These are phyloP conservation scores for Ophiocordyceps camponoti-leonardi DNA, from an alignment of 2,329 filamentous ascomycete genomes.

Conservation along the genomic window DNA sequence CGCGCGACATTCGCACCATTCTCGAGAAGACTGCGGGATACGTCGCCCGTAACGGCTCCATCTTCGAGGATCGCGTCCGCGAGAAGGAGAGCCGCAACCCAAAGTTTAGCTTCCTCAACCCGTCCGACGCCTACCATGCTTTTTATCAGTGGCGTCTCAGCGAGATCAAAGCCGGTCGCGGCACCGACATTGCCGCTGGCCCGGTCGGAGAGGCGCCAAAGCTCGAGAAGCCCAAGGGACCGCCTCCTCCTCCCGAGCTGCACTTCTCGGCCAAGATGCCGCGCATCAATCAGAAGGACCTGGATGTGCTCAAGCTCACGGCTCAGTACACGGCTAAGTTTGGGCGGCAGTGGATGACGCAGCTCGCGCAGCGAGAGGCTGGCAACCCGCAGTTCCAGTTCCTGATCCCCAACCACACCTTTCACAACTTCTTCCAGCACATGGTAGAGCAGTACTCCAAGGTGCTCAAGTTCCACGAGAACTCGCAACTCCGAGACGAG, in stretches of 20 bases:
- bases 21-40: conserved; percentile 94
- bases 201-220: conserved; percentile 44
- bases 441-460: conserved; percentile 88
- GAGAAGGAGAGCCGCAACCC: conserved; percentile 69
- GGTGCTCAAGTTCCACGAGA: conserved; percentile 50
- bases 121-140: conserved; percentile 65
- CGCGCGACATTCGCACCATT: conserved; percentile 66
- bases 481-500: conserved; percentile 52
- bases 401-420: conserved; percentile 81
- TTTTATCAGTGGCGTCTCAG: conserved; percentile 85
- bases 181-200: conserved; percentile 62
- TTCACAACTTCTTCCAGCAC: conserved; percentile 89
- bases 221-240: conserved; percentile 56
- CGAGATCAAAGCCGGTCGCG: conserved; percentile 72
- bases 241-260: conserved; percentile 71
- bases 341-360: conserved; percentile 80
- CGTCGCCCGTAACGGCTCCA: conserved; percentile 49
- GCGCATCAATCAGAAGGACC: conserved; percentile 86
- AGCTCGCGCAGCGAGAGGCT: conserved; percentile 72
- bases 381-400: conserved; percentile 95
- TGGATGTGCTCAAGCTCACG: conserved; percentile 58
- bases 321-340: conserved; percentile 88
- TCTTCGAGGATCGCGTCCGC: conserved; percentile 71
- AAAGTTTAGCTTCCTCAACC: conserved; percentile 80
- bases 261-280: conserved; percentile 94